phyloP scores from a whole-genome alignment of 192 early-diverging fungal species.

The Borealophlyctis nickersoniae region DNA sequence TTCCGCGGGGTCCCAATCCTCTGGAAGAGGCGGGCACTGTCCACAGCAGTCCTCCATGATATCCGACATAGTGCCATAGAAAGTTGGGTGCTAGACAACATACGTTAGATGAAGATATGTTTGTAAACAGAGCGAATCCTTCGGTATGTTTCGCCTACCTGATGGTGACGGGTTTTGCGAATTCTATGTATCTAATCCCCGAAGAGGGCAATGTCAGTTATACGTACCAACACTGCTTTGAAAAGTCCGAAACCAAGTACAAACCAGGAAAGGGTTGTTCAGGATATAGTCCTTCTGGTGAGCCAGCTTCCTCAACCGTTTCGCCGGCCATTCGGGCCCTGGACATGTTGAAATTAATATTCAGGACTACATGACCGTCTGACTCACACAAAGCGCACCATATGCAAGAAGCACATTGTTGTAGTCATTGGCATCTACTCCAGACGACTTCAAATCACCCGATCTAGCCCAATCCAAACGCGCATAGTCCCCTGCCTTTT shows the following conservation, averaged over 20 bases:
- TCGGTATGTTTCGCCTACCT: not conserved
- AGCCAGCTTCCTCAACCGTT: slow-evolving; percentile 9
- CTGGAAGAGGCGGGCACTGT: slow-evolving; percentile 20
- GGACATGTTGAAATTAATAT: not conserved
- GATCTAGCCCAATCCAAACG: not conserved
- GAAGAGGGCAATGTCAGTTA: too few species aligned
- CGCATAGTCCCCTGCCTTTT: slow-evolving; percentile 23
- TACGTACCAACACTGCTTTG: too few species aligned
- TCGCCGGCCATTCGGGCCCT: slow-evolving; percentile 21
- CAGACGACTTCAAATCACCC: slow-evolving; percentile 15
- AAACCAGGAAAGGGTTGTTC: slow-evolving; percentile 28
- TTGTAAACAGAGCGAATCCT: too few species aligned
- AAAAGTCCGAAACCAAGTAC: too few species aligned
- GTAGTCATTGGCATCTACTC: slow-evolving; percentile 30
- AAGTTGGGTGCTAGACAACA: slow-evolving; percentile 25
- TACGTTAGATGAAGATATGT: too few species aligned
- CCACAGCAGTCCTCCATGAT: slow-evolving; percentile 29
- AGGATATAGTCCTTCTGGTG: slow-evolving; percentile 27
- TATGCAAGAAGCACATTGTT: slow-evolving; percentile 27
- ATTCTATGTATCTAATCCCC: slow-evolving; percentile 15
- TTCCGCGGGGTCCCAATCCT: slow-evolving; percentile 26
- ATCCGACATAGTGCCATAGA: slow-evolving; percentile 29
- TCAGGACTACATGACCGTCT: too few species aligned
- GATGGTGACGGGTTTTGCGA: slow-evolving; percentile 16
- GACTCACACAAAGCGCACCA: too few species aligned